Percentiles rank a stretch among this genome's conserved stretches.
phyloP scores from a whole-genome alignment of 257 asterid genomes.

The Fraxinus pennsylvanica region DNA sequence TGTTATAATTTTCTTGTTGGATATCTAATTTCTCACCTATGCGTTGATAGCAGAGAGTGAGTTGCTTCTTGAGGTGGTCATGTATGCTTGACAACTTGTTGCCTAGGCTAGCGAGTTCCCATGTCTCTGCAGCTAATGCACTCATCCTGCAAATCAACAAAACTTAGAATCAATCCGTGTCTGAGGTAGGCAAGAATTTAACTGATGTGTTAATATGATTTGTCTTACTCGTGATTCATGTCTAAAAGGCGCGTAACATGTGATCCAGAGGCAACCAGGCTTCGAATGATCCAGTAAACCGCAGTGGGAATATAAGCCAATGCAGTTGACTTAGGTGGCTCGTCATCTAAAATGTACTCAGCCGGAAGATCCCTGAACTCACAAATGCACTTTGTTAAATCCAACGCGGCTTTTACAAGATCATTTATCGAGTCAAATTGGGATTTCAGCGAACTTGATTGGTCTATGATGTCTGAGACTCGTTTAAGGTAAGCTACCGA shows the following conservation, averaged over 20 bases:
- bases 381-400: slow-evolving; percentile 55
- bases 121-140: slow-evolving; percentile 54
- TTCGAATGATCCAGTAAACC: slow-evolving; percentile 72
- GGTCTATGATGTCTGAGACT: slow-evolving; percentile 56
- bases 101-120: slow-evolving; percentile 69
- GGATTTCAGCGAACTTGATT: slow-evolving; percentile 39
- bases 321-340: slow-evolving; percentile 49
- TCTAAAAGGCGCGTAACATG: slow-evolving; percentile 55
- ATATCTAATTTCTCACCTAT: slow-evolving; percentile 41
- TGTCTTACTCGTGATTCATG: slow-evolving; percentile 51
- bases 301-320: slow-evolving; percentile 51
- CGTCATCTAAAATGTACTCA: slow-evolving; percentile 53
- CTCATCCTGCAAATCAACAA: slow-evolving; percentile 41
- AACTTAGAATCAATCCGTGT: neutral
- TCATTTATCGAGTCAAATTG: slow-evolving; percentile 59
- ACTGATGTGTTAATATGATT: neutral
- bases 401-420: slow-evolving; percentile 55
- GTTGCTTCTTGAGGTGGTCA: slow-evolving; percentile 59
- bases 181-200: neutral
- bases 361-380: slow-evolving; percentile 56
- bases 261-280: slow-evolving; percentile 67
- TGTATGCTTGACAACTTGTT: slow-evolving; percentile 54
- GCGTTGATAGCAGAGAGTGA: slow-evolving; percentile 49
- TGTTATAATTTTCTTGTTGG: neutral
- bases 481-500: slow-evolving; percentile 61